phyloP scores from a whole-genome alignment of 768 basidiomycete genomes.

The Panaeolus cyanescens region DNA sequence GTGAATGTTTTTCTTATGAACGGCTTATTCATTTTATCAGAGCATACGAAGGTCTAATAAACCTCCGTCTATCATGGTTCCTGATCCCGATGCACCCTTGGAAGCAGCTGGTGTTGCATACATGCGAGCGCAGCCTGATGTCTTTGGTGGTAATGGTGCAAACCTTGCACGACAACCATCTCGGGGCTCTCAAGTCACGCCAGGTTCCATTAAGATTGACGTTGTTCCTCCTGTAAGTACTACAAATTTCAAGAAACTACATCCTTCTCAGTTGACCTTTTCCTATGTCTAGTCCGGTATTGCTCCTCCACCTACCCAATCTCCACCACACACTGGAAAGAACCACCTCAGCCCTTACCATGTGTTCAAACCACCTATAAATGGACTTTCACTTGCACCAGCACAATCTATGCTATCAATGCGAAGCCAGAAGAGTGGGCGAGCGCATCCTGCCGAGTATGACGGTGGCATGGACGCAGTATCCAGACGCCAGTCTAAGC shows the following conservation, averaged over 20 bases:
- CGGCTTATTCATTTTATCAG: background rate
- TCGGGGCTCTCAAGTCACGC: slow-evolving; percentile 17
- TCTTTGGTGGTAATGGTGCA: slow-evolving; percentile 11
- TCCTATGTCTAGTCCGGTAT: slow-evolving; percentile 17
- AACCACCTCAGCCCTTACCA: slow-evolving; percentile 29
- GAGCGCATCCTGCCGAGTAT: background rate
- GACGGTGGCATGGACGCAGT: background rate
- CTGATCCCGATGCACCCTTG: slow-evolving; percentile 18
- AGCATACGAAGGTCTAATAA: background rate
- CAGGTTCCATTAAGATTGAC: slow-evolving; percentile 20
- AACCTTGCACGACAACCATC: slow-evolving; percentile 19
- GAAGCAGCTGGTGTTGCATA: slow-evolving; percentile 20
- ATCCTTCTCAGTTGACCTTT: background rate
- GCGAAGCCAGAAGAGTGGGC: slow-evolving; percentile 11
- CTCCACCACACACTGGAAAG: slow-evolving; percentile 26
- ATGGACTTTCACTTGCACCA: slow-evolving; percentile 4
- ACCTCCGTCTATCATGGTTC: slow-evolving; percentile 18
- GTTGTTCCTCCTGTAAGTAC: slow-evolving; percentile 26
- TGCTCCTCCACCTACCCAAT: slow-evolving; percentile 16
- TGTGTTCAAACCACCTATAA: slow-evolving; percentile 16
- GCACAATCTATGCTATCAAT: slow-evolving; percentile 13
- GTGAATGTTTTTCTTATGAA: background rate
- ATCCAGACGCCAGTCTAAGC: slow-evolving; percentile 8
- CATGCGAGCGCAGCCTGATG: slow-evolving; percentile 8
- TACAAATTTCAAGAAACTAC: background rate